Evolutionary conservation across 2,329 filamentous ascomycete species (phyloP), one percentile per base, ranked within the genome.

Genomic region (Epichloe festucae): DNA sequence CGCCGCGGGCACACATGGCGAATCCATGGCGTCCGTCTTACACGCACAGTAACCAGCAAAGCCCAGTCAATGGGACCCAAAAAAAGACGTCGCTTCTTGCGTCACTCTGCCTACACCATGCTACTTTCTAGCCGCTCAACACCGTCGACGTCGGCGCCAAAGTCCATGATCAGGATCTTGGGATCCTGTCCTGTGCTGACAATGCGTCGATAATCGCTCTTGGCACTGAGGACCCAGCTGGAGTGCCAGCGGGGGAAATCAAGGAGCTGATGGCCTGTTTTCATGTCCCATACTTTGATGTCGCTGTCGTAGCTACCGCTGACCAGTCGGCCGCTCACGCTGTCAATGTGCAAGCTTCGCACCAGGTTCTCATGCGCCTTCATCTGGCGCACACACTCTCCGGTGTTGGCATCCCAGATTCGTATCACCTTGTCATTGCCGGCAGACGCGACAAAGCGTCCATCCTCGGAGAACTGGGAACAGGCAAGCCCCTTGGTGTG

Each of bases 401-500:
- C 90, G 1, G 89, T 95, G 61, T 88, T 87, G 49, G 90, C 89
- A 67, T 97, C 89, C 79, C 94, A 98, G 64, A 97, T 87, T 65
- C 94, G 93, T 55, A 97, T 96, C 47, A 89, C 82, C 67, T 91
- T 86, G 70, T 97, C 93, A 63, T 96, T 98, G 45, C 93, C 93
- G 10, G 93, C 93, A 17, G 89, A 93, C 46, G 94, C 85, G 46
- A 98, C 89, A 57, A 87, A 93, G 50, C 87, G 84, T n/a, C 89
- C 89, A 63, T 98, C 91, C 60, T 96, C 89, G 41, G 85, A 91
- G 67, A 97, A 96, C 66, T 98, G 93, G 50, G 93, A 89, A 67
- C 93, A 96, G 3, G 93, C 93, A 35, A 98, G 79, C 7, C 93
- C 93, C 63, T 94, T 90, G 66, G 89, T 93, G 67, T 95, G 89